phyloP scores from a whole-genome alignment of 441 rosid genomes.

The Theobroma grandiflorum region DNA sequence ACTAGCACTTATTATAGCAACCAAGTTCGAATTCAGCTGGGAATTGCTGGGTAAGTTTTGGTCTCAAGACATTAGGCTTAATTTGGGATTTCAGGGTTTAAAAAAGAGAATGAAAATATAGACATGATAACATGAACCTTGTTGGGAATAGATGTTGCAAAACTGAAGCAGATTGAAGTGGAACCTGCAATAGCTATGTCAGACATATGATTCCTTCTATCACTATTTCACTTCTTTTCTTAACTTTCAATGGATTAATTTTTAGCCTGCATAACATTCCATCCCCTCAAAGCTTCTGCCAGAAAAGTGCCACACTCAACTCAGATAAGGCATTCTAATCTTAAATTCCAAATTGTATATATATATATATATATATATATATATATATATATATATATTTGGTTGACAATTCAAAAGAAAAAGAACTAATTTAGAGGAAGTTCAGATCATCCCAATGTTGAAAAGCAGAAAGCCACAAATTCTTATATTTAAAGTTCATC shows the following conservation, averaged over 20 bases:
- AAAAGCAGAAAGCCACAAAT: neutral
- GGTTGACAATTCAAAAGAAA: no score
- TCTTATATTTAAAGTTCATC: neutral
- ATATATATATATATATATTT: no score
- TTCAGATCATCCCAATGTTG: neutral
- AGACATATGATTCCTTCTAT: constrained; percentile 1
- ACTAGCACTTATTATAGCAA: neutral
- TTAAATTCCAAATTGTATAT: neutral
- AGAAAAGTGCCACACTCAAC: neutral
- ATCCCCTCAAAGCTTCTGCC: neutral
- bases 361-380: no score
- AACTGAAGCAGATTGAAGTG: neutral
- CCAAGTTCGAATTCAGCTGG: no score
- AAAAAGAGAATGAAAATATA: neutral
- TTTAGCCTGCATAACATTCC: neutral
- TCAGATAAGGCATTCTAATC: constrained; percentile 2
- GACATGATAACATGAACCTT: neutral
- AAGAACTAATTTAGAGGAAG: neutral
- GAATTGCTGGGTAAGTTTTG: no score
- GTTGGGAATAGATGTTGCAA: neutral
- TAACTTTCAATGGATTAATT: constrained; percentile 9
- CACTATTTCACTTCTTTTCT: neutral
- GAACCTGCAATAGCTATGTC: neutral
- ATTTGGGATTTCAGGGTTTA: neutral
- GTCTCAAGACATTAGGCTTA: neutral